These are phyloP conservation scores for Nannochloris sp. DNA, from an alignment of 139 green algal species.

Conservation along the genomic window DNA sequence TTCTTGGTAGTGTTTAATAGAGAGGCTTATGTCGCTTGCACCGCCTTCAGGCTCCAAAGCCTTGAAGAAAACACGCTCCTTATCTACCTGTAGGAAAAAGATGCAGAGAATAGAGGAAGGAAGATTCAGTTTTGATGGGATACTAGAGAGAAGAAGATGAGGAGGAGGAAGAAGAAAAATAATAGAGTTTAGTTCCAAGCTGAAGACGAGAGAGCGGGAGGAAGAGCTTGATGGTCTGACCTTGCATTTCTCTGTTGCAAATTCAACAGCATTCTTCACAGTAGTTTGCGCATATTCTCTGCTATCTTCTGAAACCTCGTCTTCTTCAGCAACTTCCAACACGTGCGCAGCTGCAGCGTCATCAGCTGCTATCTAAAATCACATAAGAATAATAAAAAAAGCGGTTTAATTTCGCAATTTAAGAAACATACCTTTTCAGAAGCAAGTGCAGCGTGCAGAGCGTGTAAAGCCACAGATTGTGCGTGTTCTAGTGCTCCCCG, in stretches of 20 bases:
- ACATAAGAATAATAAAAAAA: background rate
- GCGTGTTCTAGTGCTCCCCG: background rate
- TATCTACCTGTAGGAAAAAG: conserved; percentile 8
- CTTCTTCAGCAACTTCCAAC: conserved; percentile 5
- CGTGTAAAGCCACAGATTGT: background rate
- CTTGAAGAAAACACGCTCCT: conserved; percentile 5
- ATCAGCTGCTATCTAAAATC: conserved; percentile 13
- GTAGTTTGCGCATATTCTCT: conserved; percentile 5
- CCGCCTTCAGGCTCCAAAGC: conserved; percentile 25
- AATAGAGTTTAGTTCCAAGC: no score
- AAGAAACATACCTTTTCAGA: background rate
- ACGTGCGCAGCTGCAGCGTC: conserved; percentile 16
- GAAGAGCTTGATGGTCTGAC: no score
- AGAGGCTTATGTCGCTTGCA: conserved; percentile 36
- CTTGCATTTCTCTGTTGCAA: no score
- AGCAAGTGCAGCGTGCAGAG: background rate
- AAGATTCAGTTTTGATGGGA: background rate
- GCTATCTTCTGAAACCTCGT: conserved; percentile 2
- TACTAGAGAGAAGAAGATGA: background rate
- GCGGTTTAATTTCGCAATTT: no score
- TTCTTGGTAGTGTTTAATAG: conserved; percentile 39
- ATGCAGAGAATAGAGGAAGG: background rate
- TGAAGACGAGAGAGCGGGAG: no score
- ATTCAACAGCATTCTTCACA: conserved; percentile 4
- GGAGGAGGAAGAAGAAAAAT: background rate